Conservation (phyloP, 352 stramenopile species). For the Globisporangium nagaii region DNA sequence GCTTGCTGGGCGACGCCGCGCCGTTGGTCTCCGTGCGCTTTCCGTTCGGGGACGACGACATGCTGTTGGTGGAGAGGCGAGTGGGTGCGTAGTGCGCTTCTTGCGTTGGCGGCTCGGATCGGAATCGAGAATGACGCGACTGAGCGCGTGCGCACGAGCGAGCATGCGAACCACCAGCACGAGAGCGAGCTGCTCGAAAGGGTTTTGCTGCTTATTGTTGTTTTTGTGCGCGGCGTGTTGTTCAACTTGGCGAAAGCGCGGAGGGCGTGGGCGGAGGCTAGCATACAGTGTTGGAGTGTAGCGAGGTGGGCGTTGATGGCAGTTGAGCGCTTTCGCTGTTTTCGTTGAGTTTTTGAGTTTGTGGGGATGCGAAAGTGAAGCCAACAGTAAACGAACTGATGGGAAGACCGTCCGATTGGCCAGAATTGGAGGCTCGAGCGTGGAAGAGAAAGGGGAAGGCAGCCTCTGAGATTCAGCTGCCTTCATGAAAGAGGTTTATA, state of each 20-base stretch:
- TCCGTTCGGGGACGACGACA: constrained; percentile 2
- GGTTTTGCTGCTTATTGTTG: too few species aligned
- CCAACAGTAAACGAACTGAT: constrained; percentile 12
- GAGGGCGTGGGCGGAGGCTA: constrained; percentile 1
- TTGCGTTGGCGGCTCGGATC: not conserved
- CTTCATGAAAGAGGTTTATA: not conserved
- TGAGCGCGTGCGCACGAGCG: too few species aligned
- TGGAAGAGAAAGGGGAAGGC: not conserved
- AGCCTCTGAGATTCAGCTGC: not conserved
- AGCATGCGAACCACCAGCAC: constrained; percentile 3
- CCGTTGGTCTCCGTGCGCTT: constrained; percentile 2
- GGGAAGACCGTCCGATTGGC: constrained; percentile 9
- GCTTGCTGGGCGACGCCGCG: constrained; percentile 24
- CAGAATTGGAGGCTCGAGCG: not conserved
- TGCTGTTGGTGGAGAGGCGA: not conserved
- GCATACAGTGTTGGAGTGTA: not conserved
- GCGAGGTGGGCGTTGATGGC: not conserved
- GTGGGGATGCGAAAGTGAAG: not conserved
- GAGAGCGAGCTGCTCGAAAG: not conserved
- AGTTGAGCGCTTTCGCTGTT: not conserved
- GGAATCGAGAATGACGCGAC: constrained; percentile 1
- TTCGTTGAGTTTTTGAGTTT: constrained; percentile 1
- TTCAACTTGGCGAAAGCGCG: too few species aligned
- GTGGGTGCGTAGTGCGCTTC: not conserved
- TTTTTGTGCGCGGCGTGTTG: not conserved